Evolutionary conservation across 768 basidiomycete species (phyloP).

Genomic region (Amanita thiersii): DNA sequence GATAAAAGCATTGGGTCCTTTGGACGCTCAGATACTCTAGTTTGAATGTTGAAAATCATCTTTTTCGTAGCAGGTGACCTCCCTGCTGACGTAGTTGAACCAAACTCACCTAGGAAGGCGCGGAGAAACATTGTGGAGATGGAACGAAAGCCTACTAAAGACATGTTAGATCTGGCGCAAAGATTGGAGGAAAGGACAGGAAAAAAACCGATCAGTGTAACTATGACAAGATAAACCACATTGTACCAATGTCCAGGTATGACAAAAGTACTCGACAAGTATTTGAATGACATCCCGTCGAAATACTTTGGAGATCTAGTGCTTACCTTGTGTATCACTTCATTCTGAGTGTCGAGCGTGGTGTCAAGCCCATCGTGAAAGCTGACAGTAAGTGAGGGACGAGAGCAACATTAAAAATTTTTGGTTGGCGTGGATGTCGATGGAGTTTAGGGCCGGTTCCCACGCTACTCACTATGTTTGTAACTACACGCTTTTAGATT

Average conservation of each 20-base stretch:
- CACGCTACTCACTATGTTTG: too few relatives aligned
- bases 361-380: too few relatives aligned
- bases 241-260: constrained; percentile 46
- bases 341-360: too few relatives aligned
- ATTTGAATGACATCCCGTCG: constrained; percentile 53
- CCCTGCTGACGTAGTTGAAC: constrained; percentile 7
- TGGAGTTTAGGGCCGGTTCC: too few relatives aligned
- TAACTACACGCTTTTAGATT: too few relatives aligned
- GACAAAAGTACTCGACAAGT: constrained; percentile 40
- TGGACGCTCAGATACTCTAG: constrained; percentile 86
- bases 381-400: too few relatives aligned
- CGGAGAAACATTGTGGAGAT: too few relatives aligned
- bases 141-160: constrained; percentile 10
- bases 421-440: too few relatives aligned
- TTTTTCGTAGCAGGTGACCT: background rate
- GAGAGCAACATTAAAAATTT: too few relatives aligned
- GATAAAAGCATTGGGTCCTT: constrained; percentile 61
- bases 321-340: too few relatives aligned
- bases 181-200: constrained; percentile 2
- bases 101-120: background rate
- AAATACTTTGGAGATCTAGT: constrained; percentile 16
- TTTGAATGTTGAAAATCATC: constrained; percentile 76
- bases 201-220: constrained; percentile 72
- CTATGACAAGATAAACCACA: constrained; percentile 76
- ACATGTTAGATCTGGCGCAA: constrained; percentile 9